Evolutionary conservation across 1,284 basidiomycete species (phyloP).

Genomic region (Sanghuangporus sanghuang): DNA sequence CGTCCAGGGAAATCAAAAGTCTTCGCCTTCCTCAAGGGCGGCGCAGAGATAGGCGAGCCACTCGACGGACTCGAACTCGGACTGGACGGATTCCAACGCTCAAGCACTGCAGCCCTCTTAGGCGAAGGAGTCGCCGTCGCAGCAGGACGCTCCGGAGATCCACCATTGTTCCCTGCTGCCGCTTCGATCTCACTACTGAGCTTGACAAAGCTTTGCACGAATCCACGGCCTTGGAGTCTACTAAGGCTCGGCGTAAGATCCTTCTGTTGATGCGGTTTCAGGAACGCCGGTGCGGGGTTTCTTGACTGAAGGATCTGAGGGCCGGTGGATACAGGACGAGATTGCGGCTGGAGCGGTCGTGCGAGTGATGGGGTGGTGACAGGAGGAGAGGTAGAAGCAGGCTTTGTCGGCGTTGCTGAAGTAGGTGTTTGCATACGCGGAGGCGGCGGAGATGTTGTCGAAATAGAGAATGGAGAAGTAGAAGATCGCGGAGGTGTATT

Average conservation of each 20-base stretch:
- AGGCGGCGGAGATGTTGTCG: neutral
- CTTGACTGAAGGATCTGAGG: conserved; percentile 43
- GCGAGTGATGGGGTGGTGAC: conserved; percentile 42
- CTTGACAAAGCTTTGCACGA: conserved; percentile 75
- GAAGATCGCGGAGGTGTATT: neutral
- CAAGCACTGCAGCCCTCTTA: conserved; percentile 47
- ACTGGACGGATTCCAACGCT: conserved; percentile 51
- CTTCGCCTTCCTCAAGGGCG: conserved; percentile 14
- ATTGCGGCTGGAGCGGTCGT: conserved; percentile 50
- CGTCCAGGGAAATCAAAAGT: conserved; percentile 6
- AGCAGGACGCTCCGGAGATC: conserved; percentile 12
- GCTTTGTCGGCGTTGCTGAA: conserved; percentile 18
- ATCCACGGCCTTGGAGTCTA: conserved; percentile 74
- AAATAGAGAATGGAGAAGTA: neutral
- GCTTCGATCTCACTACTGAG: conserved; percentile 49
- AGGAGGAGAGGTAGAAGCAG: conserved; percentile 32
- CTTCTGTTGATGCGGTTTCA: conserved; percentile 50
- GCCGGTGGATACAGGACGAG: conserved; percentile 30
- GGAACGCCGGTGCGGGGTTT: conserved; percentile 52
- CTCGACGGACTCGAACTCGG: conserved; percentile 18
- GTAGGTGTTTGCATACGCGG: conserved; percentile 1
- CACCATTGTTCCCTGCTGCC: conserved; percentile 16
- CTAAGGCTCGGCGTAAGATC: conserved; percentile 77
- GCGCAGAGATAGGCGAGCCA: conserved; percentile 21
- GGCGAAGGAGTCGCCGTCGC: neutral